Base-by-base conservation (phyloP, 192 early-diverging fungal species). In the Entomortierella lignicola region DNA sequence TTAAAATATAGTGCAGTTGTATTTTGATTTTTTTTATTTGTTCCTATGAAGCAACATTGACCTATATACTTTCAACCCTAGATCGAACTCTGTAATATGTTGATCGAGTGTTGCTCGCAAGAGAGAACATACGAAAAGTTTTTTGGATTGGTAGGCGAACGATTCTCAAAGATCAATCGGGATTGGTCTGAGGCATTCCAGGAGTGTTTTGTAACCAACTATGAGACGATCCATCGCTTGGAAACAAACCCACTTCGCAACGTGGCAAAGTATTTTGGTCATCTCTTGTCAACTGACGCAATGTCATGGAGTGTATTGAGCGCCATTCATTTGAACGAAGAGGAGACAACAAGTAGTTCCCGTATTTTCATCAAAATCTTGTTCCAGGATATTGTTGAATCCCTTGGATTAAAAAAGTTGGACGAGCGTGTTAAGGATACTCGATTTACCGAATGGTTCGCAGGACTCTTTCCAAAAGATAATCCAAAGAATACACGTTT, bases 301-400 rank as follows among this genome's bases (percentile, higher is more conserved):
- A 73, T 99, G 13, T 85, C 87, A 2, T 96, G 97, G 96, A 85
- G 91, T 25, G 94, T 92, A 1, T 88, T 99, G 54, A 81, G 85
- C 21, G 83, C 89, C 4, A 85, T 99, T 39, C 89, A 88, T 42
- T 74, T 99, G 66, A 99, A 94, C 15, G 97, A 99, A 81, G 92
- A 92, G n/a, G 89, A 93, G n/a, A 99, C 97, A 1, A 98, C 97
- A 0, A 95, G 94, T 5, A 92, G 93, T 44, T 98, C 97, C 47
- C 92, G 97, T 82, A 99, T 99, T 68, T 99, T 99, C 66, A 85
- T 97, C 72, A 98, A 98, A 83, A 96, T 97, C 55, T 53, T 99
- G 50, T 94, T 99, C 69, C 91, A 95, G 82, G 97, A 98, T 60
- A 70, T 99, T 26, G 85, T 85, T 25, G 94, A 94, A 57, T 87